phyloP scores from a whole-genome alignment of 805 yeast species.

The Ogataea sp. region DNA sequence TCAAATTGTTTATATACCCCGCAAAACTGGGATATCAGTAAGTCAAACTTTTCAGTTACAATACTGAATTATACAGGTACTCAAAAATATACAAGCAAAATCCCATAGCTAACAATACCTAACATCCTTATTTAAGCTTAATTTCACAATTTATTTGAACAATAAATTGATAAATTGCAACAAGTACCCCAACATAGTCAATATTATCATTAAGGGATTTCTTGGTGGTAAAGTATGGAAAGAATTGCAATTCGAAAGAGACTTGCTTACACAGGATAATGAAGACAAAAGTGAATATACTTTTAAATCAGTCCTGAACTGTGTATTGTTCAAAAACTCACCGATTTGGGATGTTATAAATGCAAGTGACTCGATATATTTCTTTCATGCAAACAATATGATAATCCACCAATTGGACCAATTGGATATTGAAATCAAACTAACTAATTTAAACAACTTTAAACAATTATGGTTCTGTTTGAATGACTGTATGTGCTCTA shows the following conservation, averaged over 20 bases:
- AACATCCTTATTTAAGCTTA: not conserved
- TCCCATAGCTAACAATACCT: not conserved
- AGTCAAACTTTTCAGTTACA: not conserved
- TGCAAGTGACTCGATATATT: not conserved
- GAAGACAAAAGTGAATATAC: not conserved
- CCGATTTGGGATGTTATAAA: not conserved
- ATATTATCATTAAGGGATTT: not conserved
- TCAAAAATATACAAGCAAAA: not conserved
- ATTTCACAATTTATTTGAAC: not conserved
- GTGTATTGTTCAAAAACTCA: not conserved
- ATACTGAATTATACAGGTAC: too few species aligned
- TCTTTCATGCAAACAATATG: slow-evolving; percentile 6
- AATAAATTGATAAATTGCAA: not conserved
- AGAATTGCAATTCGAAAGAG: not conserved
- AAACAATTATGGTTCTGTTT: slow-evolving; percentile 4
- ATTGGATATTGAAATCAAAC: not conserved
- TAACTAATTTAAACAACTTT: not conserved
- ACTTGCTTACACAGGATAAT: not conserved
- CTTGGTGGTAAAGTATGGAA: not conserved
- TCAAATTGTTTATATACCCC: not conserved
- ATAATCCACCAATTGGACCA: not conserved
- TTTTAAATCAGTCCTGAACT: not conserved
- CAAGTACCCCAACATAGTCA: not conserved
- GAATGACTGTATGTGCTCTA: slow-evolving; percentile 19
- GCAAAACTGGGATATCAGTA: not conserved